Evolutionary conservation across 1,284 basidiomycete genomes (phyloP), one percentile per base, ranked within the genome.

Genomic region (Takashimella tepidaria): DNA sequence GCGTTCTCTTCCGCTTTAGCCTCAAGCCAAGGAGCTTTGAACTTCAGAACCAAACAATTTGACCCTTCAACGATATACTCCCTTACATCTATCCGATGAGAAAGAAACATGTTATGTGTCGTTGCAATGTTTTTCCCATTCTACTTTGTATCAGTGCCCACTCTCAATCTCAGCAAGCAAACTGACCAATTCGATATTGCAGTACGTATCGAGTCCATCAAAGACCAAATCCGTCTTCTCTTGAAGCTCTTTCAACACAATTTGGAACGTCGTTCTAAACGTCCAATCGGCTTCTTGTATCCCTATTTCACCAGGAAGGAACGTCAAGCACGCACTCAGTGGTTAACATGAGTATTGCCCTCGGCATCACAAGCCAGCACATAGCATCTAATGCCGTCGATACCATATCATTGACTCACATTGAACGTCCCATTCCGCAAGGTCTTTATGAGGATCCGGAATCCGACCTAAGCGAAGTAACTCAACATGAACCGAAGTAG

Each of bases 141-240:
- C 84, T 92, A 63, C 19, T 13, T 6, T 24, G 16, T 6, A 23
- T 6, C 25, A 31, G 16, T 37, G 16, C 31, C 31, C 5, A 12
- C n/a, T n/a, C n/a, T n/a, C n/a, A n/a, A n/a, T n/a, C n/a, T n/a
- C n/a, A n/a, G n/a, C n/a, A n/a, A n/a, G n/a, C n/a, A 2, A 12
- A 73, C 85, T 73, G 58, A 88, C 89, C 51, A 90, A 73, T 27
- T 76, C 71, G 44, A 91, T 79, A 16, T 76, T 78, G 3, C 87
- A 85, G 70, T 89, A 92, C 0, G 91, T 93, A 71, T 95, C 91
- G 22, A 95, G 75, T 11, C 92, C 91, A 16, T 92, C 89, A 58
- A 92, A 90, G 6, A 92, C 78, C 22, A 95, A 77, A 67, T 93
- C 89, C 23, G 80, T 76, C 19, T 60, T 19, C 21, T 31, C 24